phyloP scores from a whole-genome alignment of 495 filamentous ascomycete species.

The Friedmanniomyces endolithicus region DNA sequence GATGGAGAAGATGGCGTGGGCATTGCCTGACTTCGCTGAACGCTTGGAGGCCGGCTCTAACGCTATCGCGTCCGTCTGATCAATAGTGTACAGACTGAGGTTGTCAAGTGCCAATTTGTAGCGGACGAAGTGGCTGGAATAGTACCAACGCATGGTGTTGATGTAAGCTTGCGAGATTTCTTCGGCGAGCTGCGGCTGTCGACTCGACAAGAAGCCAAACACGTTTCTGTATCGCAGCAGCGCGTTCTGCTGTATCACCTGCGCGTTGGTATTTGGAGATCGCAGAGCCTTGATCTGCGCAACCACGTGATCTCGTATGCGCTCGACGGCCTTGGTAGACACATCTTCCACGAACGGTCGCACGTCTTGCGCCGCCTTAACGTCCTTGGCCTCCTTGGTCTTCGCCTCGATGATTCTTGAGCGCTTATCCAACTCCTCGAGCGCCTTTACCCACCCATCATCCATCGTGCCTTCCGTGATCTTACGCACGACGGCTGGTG shows the following conservation, averaged over 20 bases:
- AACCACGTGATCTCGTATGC: constrained; percentile 87
- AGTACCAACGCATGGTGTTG: constrained; percentile 99
- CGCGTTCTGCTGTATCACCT: constrained; percentile 83
- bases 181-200: constrained; percentile 65
- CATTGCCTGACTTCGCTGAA: constrained; percentile 27
- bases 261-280: constrained; percentile 89
- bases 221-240: constrained; percentile 80
- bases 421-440: constrained; percentile 74
- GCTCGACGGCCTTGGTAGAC: constrained; percentile 78
- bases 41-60: constrained; percentile 42
- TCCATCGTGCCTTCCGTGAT: constrained; percentile 85
- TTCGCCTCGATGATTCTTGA: constrained; percentile 57
- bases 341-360: constrained; percentile 74
- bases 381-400: constrained; percentile 44
- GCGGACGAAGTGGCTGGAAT: constrained; percentile 77
- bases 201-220: constrained; percentile 67
- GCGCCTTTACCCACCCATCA: constrained; percentile 71
- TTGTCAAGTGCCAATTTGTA: constrained; percentile 75
- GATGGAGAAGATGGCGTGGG: constrained; percentile 78
- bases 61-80: constrained; percentile 74
- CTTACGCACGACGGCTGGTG: constrained; percentile 65
- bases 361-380: constrained; percentile 69
- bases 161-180: constrained; percentile 90
- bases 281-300: constrained; percentile 84
- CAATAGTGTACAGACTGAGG: constrained; percentile 67